Evolutionary conservation across 139 green algal species (phyloP).

Genomic region (Monoraphidium neglectum): DNA sequence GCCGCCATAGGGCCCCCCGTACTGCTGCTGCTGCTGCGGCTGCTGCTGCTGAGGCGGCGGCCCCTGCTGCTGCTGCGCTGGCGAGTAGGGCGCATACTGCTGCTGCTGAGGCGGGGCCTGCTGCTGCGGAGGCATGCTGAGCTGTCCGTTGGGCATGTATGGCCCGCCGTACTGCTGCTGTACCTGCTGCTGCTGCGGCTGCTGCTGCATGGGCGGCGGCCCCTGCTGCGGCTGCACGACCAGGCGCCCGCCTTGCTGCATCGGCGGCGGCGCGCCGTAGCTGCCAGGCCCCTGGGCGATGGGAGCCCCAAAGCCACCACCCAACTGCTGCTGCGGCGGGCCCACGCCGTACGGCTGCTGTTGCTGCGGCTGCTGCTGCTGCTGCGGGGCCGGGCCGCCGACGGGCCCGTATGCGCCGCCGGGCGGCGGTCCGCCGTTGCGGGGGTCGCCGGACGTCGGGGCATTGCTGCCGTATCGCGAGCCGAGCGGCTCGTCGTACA

Average conservation of each 20-base stretch:
- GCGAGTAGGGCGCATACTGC: slow-evolving; percentile 16
- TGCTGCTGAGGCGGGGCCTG: background rate
- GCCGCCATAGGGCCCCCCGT: no score
- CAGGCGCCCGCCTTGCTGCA: background rate
- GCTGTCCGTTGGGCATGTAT: background rate
- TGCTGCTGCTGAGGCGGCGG: no score
- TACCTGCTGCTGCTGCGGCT: background rate
- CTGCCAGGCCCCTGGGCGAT: no score
- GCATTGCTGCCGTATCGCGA: no score
- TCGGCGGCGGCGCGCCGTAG: slow-evolving; percentile 1
- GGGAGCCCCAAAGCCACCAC: no score
- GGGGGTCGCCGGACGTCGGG: no score
- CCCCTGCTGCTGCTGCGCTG: background rate
- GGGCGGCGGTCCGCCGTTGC: no score
- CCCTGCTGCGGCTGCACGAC: background rate
- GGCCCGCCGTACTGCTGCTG: background rate
- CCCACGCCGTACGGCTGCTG: slow-evolving; percentile 13
- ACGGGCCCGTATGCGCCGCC: no score
- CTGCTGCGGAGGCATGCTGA: background rate
- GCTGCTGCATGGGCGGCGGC: background rate
- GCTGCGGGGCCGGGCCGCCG: no score
- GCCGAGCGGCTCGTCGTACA: no score
- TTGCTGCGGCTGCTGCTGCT: no score
- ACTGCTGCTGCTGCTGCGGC: no score
- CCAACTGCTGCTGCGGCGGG: background rate